Evolutionary conservation across 768 basidiomycete genomes (phyloP).

Genomic region (Suillus occidentalis): DNA sequence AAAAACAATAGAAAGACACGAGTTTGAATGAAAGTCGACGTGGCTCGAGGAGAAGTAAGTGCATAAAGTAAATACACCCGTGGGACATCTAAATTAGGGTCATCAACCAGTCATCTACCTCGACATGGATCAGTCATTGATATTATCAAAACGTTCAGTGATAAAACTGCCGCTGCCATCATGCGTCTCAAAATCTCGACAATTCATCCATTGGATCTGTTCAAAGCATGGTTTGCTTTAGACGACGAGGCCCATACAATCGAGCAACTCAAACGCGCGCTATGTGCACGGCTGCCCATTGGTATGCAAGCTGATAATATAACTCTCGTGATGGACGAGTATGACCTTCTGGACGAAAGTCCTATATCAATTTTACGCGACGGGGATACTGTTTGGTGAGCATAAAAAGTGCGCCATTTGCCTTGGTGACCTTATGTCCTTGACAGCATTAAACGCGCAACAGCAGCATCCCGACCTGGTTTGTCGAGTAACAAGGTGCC

Average conservation of each 20-base stretch:
- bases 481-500: neutral
- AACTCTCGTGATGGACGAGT: constrained; percentile 27
- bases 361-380: constrained; percentile 28
- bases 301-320: neutral
- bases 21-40: constrained; percentile 13
- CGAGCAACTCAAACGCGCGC: constrained; percentile 17
- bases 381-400: constrained; percentile 30
- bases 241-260: constrained; percentile 12
- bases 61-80: constrained; percentile 7
- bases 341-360: constrained; percentile 27
- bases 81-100: constrained; percentile 4
- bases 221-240: constrained; percentile 55
- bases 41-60: constrained; percentile 7
- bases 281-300: constrained; percentile 17
- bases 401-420: neutral
- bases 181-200: constrained; percentile 58
- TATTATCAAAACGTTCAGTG: neutral
- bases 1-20: neutral
- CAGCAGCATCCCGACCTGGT: neutral
- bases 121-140: neutral
- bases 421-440: neutral
- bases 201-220: constrained; percentile 43
- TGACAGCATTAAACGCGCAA: neutral
- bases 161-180: neutral
- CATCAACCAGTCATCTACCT: neutral